Evolutionary conservation across 192 early-diverging fungal species (phyloP).

Genomic region (Rhizoclosmatium sp.): DNA sequence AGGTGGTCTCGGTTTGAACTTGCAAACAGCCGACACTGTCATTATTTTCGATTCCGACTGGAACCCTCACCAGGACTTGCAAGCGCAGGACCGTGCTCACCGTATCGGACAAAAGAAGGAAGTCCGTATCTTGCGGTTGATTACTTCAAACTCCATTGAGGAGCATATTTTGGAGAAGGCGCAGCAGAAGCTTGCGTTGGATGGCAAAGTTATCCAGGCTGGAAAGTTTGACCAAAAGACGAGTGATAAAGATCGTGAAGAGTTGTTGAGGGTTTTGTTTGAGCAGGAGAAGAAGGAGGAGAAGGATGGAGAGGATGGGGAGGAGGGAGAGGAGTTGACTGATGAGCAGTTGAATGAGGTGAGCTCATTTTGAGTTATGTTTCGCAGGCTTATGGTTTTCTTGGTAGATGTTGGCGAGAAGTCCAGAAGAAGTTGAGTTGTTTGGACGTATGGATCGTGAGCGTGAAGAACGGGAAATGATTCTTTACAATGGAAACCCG

Average conservation of each 20-base stretch:
- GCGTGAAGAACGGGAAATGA: conserved; percentile 60
- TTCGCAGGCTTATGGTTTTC: neutral
- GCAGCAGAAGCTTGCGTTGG: conserved; percentile 95
- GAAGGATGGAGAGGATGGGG: conserved; percentile 65
- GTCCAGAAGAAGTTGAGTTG: conserved; percentile 77
- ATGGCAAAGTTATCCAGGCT: conserved; percentile 98
- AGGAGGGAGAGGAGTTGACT: conserved; percentile 75
- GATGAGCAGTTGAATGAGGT: conserved; percentile 91
- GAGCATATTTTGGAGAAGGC: conserved; percentile 92
- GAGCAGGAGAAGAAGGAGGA: conserved; percentile 83
- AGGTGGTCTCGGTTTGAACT: conserved; percentile 94
- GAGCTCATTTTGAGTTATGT: neutral
- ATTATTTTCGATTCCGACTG: conserved; percentile 99
- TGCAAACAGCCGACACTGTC: conserved; percentile 97
- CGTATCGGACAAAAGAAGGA: conserved; percentile 99
- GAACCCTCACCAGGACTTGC: conserved; percentile 96
- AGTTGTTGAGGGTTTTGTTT: conserved; percentile 83
- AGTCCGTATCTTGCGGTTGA: conserved; percentile 92
- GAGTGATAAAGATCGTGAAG: conserved; percentile 91
- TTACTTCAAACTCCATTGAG: conserved; percentile 92
- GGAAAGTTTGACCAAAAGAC: conserved; percentile 99
- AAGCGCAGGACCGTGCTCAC: conserved; percentile 99
- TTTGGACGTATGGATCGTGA: conserved; percentile 83
- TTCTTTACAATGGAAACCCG: conserved; percentile 66
- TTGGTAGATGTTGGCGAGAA: conserved; percentile 78